Conservation (phyloP, 371 early-diverging fungal genomes). For the Mucor racemosus region DNA sequence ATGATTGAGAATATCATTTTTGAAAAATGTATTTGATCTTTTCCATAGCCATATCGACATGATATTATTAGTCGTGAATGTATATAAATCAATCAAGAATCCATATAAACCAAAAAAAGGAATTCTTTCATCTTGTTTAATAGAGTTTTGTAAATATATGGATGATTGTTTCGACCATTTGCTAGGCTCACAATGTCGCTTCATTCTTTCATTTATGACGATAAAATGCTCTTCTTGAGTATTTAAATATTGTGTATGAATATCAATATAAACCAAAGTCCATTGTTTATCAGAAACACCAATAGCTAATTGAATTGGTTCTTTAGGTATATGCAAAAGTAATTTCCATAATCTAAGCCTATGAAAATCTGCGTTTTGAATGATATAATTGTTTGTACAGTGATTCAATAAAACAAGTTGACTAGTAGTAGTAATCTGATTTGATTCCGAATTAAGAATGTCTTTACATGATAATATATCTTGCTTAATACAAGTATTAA, state of each 20-base stretch:
- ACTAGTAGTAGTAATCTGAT: not conserved
- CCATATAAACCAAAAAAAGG: slow-evolving; percentile 14
- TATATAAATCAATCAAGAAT: slow-evolving; percentile 8
- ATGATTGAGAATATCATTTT: slow-evolving; percentile 11
- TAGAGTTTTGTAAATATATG: not conserved
- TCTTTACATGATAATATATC: slow-evolving; percentile 9
- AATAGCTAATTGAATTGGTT: slow-evolving; percentile 20
- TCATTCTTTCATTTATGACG: slow-evolving; percentile 15
- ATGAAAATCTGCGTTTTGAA: slow-evolving; percentile 2
- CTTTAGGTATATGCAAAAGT: slow-evolving; percentile 13
- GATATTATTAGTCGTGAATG: slow-evolving; percentile 14
- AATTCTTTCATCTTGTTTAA: not conserved
- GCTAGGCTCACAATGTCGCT: slow-evolving; percentile 7
- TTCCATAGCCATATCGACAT: slow-evolving; percentile 26
- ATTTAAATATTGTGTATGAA: slow-evolving; percentile 6
- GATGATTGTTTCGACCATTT: slow-evolving; percentile 9
- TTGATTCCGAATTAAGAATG: slow-evolving; percentile 1
- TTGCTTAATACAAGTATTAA: slow-evolving; percentile 9
- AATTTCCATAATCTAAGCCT: slow-evolving; percentile 18
- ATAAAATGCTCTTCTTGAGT: slow-evolving; percentile 10
- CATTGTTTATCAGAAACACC: slow-evolving; percentile 7
- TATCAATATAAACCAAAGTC: slow-evolving; percentile 17
- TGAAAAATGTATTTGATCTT: slow-evolving; percentile 19
- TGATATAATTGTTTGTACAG: slow-evolving; percentile 7
- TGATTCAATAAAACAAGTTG: slow-evolving; percentile 11